A percentile compares a stretch with the other conserved stretches of the same genome.
Conservation (phyloP, 768 basidiomycete species). For the Lactarius vividus region DNA sequence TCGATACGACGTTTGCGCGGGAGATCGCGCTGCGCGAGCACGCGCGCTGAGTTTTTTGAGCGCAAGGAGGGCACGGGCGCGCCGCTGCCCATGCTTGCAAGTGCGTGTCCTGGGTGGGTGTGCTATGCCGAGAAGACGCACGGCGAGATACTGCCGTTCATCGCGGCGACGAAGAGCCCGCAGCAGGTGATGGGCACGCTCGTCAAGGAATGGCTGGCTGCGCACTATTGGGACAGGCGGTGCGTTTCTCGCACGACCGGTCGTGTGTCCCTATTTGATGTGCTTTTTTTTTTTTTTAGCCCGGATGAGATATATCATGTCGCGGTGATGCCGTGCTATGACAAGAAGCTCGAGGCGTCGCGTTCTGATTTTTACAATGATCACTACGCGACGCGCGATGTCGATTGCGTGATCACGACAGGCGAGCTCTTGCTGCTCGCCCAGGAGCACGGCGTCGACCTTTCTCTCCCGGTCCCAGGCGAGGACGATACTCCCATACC, state of each 20-base stretch:
- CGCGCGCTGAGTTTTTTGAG: conserved; percentile 73
- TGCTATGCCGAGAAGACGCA: conserved; percentile 99
- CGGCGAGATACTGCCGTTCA: conserved; percentile 88
- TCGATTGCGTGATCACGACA: conserved; percentile 97
- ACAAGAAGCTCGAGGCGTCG: conserved; percentile 98
- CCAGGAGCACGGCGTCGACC: conserved; percentile 77
- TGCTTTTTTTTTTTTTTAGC: conserved; percentile 39
- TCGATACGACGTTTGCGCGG: conserved; percentile 93
- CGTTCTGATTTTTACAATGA: conserved; percentile 89
- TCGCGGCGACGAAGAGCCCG: conserved; percentile 85
- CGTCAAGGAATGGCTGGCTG: conserved; percentile 85
- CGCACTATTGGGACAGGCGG: conserved; percentile 57
- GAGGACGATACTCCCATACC: conserved; percentile 45
- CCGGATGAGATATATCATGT: conserved; percentile 93
- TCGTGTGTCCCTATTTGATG: not conserved
- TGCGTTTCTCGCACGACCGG: conserved; percentile 40
- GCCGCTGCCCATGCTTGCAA: conserved; percentile 85
- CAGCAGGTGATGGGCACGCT: conserved; percentile 93
- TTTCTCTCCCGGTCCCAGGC: conserved; percentile 49
- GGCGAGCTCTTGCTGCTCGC: conserved; percentile 89
- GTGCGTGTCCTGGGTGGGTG: conserved; percentile 98
- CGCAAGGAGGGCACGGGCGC: conserved; percentile 37
- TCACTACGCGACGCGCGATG: conserved; percentile 79
- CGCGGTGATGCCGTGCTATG: conserved; percentile 98
- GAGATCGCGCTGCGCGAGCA: conserved; percentile 85